phyloP scores from a whole-genome alignment of 352 stramenopile species.

The Paralagenidium karlingii region DNA sequence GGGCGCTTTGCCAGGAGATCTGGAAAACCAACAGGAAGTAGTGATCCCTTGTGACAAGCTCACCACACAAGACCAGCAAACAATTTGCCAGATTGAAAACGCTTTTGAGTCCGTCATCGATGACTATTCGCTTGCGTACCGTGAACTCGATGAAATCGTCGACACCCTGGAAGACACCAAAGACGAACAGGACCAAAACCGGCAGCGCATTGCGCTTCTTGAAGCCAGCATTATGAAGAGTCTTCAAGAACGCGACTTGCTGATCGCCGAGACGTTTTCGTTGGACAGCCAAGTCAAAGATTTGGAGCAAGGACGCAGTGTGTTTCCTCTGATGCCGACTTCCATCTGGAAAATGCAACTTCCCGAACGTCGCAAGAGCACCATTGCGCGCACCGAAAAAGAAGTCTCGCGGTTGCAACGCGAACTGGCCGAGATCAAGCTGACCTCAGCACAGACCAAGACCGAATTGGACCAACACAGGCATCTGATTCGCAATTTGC shows the following conservation, averaged over 20 bases:
- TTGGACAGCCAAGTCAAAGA: conserved; percentile 54
- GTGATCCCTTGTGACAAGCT: not conserved
- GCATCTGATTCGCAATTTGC: conserved; percentile 36
- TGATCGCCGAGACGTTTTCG: conserved; percentile 59
- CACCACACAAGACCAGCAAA: conserved; percentile 7
- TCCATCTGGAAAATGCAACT: conserved; percentile 4
- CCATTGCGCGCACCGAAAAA: conserved; percentile 20
- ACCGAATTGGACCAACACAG: conserved; percentile 39
- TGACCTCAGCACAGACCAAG: conserved; percentile 37
- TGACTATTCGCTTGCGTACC: conserved; percentile 24
- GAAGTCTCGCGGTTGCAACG: conserved; percentile 49
- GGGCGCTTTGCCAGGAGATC: conserved; percentile 1
- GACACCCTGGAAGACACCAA: conserved; percentile 24
- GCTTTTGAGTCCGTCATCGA: conserved; percentile 32
- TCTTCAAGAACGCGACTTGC: conserved; percentile 53
- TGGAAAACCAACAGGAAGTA: not conserved
- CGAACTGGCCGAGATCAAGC: conserved; percentile 52
- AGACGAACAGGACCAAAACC: conserved; percentile 25
- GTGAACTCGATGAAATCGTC: conserved; percentile 26
- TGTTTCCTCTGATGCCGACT: too few relatives aligned
- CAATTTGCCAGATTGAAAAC: conserved; percentile 26
- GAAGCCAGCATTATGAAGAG: conserved; percentile 64
- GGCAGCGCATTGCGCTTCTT: conserved; percentile 36
- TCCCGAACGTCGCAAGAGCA: conserved; percentile 1
- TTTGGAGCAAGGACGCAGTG: conserved; percentile 27